These are phyloP conservation scores for Solanum piurae DNA, from an alignment of 257 asterid species.

Conservation along the genomic window DNA sequence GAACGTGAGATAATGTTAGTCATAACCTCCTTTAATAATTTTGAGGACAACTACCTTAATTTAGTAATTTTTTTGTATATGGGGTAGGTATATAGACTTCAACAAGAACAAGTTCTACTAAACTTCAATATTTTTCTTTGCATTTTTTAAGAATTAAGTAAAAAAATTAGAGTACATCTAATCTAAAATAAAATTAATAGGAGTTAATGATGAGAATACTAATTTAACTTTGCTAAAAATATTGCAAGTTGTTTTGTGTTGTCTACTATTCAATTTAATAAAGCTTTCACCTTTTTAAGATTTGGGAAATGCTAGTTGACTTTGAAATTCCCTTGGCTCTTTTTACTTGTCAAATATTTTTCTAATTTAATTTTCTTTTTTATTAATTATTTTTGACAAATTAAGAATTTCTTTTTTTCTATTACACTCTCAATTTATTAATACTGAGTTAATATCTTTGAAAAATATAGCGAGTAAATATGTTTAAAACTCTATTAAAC, in stretches of 20 bases:
- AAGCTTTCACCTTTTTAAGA: neutral
- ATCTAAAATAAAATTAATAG: neutral
- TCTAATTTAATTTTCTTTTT: too few species aligned
- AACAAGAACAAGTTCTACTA: neutral
- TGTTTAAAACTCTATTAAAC: too few species aligned
- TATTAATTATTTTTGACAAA: too few species aligned
- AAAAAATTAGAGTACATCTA: neutral
- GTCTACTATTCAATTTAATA: neutral
- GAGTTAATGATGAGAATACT: neutral
- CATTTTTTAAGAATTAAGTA: neutral
- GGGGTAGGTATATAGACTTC: neutral
- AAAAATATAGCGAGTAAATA: too few species aligned
- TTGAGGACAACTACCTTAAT: neutral
- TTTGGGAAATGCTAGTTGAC: neutral
- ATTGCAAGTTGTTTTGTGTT: neutral
- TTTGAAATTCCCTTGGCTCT: neutral
- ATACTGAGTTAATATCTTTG: too few species aligned
- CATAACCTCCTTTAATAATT: neutral
- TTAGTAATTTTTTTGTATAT: neutral
- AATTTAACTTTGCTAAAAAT: neutral
- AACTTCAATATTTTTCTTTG: neutral
- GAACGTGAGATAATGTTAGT: neutral
- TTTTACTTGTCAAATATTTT: too few species aligned
- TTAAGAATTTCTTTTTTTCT: too few species aligned
- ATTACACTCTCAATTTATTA: too few species aligned